These are phyloP conservation scores for Russula griseocarnosa DNA, from an alignment of 768 basidiomycete species.

Conservation along the genomic window DNA sequence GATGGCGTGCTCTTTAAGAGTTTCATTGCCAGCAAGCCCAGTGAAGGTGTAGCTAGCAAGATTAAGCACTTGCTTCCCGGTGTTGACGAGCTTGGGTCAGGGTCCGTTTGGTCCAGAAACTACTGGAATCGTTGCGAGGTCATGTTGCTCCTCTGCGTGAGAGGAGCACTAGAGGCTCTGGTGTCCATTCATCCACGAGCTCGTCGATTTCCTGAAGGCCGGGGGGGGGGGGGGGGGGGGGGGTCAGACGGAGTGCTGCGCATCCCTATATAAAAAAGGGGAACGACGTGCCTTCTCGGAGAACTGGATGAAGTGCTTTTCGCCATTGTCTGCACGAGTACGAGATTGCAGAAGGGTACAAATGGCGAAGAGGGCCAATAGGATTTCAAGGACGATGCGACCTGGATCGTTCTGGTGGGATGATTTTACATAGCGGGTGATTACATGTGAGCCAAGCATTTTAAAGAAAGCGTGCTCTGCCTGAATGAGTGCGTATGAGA, in stretches of 20 bases:
- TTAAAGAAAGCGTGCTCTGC: too few relatives aligned
- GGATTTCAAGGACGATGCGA: too few relatives aligned
- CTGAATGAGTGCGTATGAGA: too few relatives aligned
- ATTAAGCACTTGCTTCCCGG: conserved; percentile 74
- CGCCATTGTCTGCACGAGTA: too few relatives aligned
- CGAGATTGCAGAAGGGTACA: too few relatives aligned
- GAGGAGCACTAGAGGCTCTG: conserved; percentile 72
- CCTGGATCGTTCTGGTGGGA: too few relatives aligned
- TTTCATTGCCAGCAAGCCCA: conserved; percentile 83
- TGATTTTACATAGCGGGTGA: too few relatives aligned
- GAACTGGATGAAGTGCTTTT: conserved; percentile 88
- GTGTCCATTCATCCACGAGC: conserved; percentile 91
- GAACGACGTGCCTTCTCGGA: conserved; percentile 70
- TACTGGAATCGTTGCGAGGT: too few relatives aligned
- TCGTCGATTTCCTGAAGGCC: conserved; percentile 84
- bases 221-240: too few relatives aligned
- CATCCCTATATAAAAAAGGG: neutral
- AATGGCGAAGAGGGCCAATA: too few relatives aligned
- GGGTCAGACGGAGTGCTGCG: neutral
- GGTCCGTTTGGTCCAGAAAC: conserved; percentile 79
- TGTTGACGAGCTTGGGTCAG: conserved; percentile 70
- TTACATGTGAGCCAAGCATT: too few relatives aligned
- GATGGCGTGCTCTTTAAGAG: conserved; percentile 79
- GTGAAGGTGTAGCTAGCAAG: conserved; percentile 90
- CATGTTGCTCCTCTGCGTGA: conserved; percentile 57